Conservation (phyloP, 2,329 filamentous ascomycete genomes). For the Stylonectria norvegica region DNA sequence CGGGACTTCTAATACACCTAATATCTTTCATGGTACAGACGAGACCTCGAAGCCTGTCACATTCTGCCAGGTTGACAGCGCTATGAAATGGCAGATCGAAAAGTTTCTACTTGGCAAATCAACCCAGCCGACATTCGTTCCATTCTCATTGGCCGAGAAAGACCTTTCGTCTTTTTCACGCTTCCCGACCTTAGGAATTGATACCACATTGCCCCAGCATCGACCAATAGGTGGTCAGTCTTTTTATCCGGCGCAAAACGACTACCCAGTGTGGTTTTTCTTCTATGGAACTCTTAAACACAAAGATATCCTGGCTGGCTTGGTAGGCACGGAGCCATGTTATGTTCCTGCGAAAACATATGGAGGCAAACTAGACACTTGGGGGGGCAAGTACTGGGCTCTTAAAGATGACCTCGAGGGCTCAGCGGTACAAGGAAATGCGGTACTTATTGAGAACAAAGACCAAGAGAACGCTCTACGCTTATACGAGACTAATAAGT, state of each 20-base stretch:
- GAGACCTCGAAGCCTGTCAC: not conserved
- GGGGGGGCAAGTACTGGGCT: conserved; percentile 4
- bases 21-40: not conserved
- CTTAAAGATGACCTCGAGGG: conserved; percentile 1
- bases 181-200: conserved; percentile 3
- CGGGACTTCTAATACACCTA: not conserved
- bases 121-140: conserved; percentile 4
- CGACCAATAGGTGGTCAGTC: not conserved
- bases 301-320: accelerated
- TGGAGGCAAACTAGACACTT: not conserved
- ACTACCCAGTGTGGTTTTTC: conserved; percentile 10
- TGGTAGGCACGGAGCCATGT: not conserved
- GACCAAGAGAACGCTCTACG: conserved; percentile 4
- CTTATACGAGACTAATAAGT: conserved; percentile 3
- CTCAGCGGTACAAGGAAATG: not conserved
- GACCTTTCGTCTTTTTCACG: not conserved
- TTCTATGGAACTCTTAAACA: conserved; percentile 1
- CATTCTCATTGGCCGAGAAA: conserved; percentile 1
- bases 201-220: conserved; percentile 6
- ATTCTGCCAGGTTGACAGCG: conserved; percentile 4
- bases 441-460: not conserved
- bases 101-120: not conserved
- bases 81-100: conserved; percentile 1
- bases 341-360: not conserved
- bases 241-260: conserved; percentile 1